Conservation (phyloP, 495 filamentous ascomycete genomes). For the Bryoglossum gracile region DNA sequence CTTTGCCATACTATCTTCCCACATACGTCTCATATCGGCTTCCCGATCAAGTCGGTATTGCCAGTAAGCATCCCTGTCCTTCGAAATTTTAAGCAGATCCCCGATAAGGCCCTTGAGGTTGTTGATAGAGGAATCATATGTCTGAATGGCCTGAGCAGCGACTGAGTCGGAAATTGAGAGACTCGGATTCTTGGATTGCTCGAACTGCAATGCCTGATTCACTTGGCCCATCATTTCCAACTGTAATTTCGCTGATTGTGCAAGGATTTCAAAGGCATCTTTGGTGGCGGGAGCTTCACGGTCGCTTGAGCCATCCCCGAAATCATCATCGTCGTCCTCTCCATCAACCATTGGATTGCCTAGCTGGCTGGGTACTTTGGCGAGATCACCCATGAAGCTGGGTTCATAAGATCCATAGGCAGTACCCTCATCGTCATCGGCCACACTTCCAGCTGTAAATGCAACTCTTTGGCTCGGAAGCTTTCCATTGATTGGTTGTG, state of each 20-base stretch:
- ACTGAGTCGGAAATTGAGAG: constrained; percentile 66
- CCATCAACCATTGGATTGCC: constrained; percentile 38
- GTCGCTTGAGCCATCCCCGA: constrained; percentile 73
- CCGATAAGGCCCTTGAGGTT: constrained; percentile 82
- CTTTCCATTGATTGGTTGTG: constrained; percentile 11
- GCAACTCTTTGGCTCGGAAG: constrained; percentile 34
- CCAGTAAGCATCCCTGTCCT: constrained; percentile 93
- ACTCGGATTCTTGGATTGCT: constrained; percentile 60
- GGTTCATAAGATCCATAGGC: constrained; percentile 52
- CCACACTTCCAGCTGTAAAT: constrained; percentile 33
- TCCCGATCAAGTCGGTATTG: constrained; percentile 89
- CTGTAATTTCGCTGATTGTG: constrained; percentile 88
- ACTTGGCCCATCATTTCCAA: constrained; percentile 82
- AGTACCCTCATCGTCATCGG: constrained; percentile 51
- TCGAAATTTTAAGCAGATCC: constrained; percentile 82
- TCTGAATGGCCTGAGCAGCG: constrained; percentile 68
- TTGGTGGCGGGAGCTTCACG: constrained; percentile 68
- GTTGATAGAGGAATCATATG: constrained; percentile 82
- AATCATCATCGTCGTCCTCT: constrained; percentile 71
- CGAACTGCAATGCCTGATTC: constrained; percentile 67
- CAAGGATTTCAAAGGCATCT: constrained; percentile 92
- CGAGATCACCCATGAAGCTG: constrained; percentile 45
- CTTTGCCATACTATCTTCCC: constrained; percentile 97
- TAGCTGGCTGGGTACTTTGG: constrained; percentile 34
- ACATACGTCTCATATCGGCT: constrained; percentile 79